Evolutionary conservation across 495 filamentous ascomycete species (phyloP), one percentile per base, ranked within the genome.

Genomic region (Penicillium atrosanguineum): DNA sequence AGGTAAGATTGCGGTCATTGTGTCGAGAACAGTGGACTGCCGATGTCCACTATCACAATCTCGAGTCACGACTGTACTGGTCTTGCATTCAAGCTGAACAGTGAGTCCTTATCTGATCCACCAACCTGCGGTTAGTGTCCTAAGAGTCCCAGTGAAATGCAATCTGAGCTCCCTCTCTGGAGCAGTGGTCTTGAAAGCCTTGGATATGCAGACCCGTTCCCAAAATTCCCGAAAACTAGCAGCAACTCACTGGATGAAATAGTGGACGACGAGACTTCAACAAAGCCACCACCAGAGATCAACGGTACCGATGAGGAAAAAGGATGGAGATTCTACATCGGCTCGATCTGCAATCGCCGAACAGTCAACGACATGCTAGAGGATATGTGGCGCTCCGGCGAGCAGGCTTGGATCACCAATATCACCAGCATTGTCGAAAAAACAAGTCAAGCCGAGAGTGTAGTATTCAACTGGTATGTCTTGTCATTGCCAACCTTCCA

Each of bases 81-180:
- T 59, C 64, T 21, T 67, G 64, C 52, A 67, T 67, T 9, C 59
- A 64, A 39, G 62, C 59, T 6, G 64, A 67, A 39, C 62, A 62
- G 64, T 67, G 39, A 47, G 59, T 46, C 29, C 44, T 15, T 3
- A 6, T 16, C 44, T 18, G 2, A 6, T 14, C 34, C 15, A 28
- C 44, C 7, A 19, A 28, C 14, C 28, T 12, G 18, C 39, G 11
- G 23, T 2, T 12, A 34, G 29, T 26, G 21, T 45, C 16, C 16
- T 46, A 44, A 57, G 19, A n/a, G 11, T 11, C 6, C 7, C 28
- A 64, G 63, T 48, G 63, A 66, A 46, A 64, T 58, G 53, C 63
- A 66, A 20, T 48, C 55, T 25, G 63, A 64, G 18, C 57, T 66
- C 14, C 63, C 63, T 48, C 50, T 66, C n/a, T 66, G 63, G 61